A percentile compares a stretch with the other conserved stretches of the same genome.
Conservation (phyloP, 2,329 filamentous ascomycete genomes). For the Fusarium camptoceras region DNA sequence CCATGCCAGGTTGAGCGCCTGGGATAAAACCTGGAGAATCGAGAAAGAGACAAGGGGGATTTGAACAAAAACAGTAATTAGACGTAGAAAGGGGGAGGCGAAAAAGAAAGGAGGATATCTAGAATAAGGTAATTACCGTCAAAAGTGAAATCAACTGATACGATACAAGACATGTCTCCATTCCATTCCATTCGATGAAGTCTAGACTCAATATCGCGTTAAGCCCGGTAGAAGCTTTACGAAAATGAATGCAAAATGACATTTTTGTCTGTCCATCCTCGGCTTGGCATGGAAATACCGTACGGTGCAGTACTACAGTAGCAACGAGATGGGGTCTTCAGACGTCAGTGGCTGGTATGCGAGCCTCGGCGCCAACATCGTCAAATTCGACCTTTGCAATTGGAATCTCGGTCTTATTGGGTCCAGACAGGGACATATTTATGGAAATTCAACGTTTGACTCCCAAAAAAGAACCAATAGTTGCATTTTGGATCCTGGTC, state of each 20-base stretch:
- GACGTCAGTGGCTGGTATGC: conserved; percentile 38
- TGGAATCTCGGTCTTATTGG: conserved; percentile 30
- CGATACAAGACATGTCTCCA: conserved; percentile 20
- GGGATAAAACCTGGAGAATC: conserved; percentile 28
- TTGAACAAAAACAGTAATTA: neutral
- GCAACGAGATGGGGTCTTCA: conserved; percentile 1
- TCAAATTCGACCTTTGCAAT: conserved; percentile 5
- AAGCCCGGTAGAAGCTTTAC: conserved; percentile 4
- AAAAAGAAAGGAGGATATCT: conserved; percentile 3
- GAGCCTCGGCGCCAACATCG: conserved; percentile 12
- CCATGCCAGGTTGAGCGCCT: neutral
- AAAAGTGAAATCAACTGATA: conserved; percentile 9
- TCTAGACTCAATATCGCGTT: conserved; percentile 4
- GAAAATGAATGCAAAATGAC: conserved; percentile 9
- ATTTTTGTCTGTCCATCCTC: neutral
- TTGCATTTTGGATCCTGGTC: conserved; percentile 17
- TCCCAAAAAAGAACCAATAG: conserved; percentile 11
- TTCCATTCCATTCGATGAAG: conserved; percentile 15
- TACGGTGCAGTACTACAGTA: neutral
- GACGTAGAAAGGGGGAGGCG: conserved; percentile 23
- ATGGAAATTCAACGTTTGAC: conserved; percentile 1
- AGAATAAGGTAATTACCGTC: neutral
- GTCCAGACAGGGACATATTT: neutral
- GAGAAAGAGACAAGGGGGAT: conserved; percentile 3
- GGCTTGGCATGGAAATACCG: conserved; percentile 2